phyloP scores from a whole-genome alignment of 352 stramenopile species.

The Phytopythium sindhum region DNA sequence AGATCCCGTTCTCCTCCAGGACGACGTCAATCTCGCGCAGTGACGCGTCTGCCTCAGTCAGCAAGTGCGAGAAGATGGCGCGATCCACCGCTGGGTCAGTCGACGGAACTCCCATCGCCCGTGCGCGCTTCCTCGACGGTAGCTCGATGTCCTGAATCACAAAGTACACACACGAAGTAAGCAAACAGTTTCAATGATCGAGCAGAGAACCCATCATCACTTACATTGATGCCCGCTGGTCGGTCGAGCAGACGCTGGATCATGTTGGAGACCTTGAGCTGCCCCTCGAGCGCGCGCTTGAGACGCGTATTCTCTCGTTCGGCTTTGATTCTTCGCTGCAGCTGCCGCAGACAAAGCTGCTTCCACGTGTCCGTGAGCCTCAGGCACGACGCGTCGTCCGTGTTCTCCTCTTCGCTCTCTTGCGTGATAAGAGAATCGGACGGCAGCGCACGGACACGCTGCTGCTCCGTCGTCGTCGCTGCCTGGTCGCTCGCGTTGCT shows the following conservation, averaged over 20 bases:
- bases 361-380: slow-evolving; percentile 6
- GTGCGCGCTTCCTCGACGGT: slow-evolving; percentile 6
- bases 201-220: neutral
- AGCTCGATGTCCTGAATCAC: slow-evolving; percentile 14
- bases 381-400: neutral
- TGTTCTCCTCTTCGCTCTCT: neutral
- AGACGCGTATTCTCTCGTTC: slow-evolving; percentile 25
- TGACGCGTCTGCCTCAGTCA: slow-evolving; percentile 28
- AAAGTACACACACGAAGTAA: neutral
- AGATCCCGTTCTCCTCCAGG: slow-evolving; percentile 23
- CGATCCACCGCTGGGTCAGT: slow-evolving; percentile 16
- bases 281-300: slow-evolving; percentile 20
- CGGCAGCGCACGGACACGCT: neutral
- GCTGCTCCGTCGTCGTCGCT: neutral
- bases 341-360: slow-evolving; percentile 12
- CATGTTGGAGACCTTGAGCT: slow-evolving; percentile 20
- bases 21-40: slow-evolving; percentile 24
- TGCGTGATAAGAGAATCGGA: neutral
- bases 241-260: slow-evolving; percentile 25
- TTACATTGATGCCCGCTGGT: slow-evolving; percentile 22
- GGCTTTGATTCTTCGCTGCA: slow-evolving; percentile 14
- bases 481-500: neutral
- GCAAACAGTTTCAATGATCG: neutral
- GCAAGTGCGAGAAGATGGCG: slow-evolving; percentile 24
- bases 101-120: neutral